Evolutionary conservation across 352 stramenopile genomes (phyloP).

Genomic region (Globisporangium camurandrum): DNA sequence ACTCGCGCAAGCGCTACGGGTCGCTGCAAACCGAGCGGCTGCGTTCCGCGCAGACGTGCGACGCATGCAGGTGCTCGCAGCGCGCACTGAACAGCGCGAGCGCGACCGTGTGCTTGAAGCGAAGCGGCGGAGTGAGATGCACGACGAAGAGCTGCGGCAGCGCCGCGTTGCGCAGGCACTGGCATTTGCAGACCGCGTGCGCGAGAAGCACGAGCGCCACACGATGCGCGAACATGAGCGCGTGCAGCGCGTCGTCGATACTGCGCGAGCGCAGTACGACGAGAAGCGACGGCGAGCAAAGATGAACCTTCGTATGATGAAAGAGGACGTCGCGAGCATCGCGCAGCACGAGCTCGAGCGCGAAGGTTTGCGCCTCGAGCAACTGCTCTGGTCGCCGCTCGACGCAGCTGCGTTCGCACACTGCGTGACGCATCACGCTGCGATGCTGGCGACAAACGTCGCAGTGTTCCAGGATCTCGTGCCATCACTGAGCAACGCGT

Average conservation of each 20-base stretch:
- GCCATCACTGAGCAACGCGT: neutral
- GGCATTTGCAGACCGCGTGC: constrained; percentile 16
- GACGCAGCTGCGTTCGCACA: constrained; percentile 25
- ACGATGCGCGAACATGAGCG: constrained; percentile 38
- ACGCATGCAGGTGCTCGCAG: constrained; percentile 34
- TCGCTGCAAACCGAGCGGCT: constrained; percentile 10
- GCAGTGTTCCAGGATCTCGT: constrained; percentile 31
- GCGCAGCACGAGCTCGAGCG: constrained; percentile 34
- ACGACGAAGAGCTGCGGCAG: constrained; percentile 55
- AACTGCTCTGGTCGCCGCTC: constrained; percentile 36
- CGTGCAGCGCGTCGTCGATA: constrained; percentile 9
- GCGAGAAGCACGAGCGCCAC: constrained; percentile 39
- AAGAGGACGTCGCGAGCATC: constrained; percentile 48
- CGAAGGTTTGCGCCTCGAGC: constrained; percentile 38
- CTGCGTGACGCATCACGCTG: constrained; percentile 19
- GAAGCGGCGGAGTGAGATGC: constrained; percentile 43
- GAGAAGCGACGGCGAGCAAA: constrained; percentile 31
- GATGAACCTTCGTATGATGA: constrained; percentile 43
- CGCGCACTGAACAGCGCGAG: constrained; percentile 23
- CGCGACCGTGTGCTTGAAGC: constrained; percentile 37
- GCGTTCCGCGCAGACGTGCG: constrained; percentile 30
- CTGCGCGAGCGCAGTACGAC: constrained; percentile 10
- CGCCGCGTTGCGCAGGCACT: constrained; percentile 29
- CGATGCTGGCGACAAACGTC: constrained; percentile 36
- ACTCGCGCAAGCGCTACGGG: constrained; percentile 10